Evolutionary conservation across 2,329 filamentous ascomycete genomes (phyloP).

Genomic region (Penicillium sp.): DNA sequence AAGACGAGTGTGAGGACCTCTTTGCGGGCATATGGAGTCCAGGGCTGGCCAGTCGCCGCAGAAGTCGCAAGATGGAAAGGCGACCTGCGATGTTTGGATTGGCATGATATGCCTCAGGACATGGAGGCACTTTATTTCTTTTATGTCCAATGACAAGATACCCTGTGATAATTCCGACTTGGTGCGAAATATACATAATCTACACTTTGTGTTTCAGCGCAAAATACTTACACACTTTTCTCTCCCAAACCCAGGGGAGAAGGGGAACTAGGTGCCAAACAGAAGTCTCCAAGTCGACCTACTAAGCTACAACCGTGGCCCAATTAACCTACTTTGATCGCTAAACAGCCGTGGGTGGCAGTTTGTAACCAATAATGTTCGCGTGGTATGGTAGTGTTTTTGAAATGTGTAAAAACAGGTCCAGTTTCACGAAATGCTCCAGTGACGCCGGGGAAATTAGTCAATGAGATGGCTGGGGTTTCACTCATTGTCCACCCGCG

Average conservation of each 20-base stretch:
- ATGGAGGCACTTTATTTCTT: background rate
- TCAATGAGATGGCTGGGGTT: background rate
- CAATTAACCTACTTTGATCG: no score
- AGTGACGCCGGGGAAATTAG: background rate
- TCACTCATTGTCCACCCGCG: conserved; percentile 22
- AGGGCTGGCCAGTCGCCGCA: conserved; percentile 48
- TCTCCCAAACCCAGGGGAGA: no score
- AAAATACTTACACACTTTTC: no score
- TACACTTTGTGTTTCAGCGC: background rate
- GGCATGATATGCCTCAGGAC: conserved; percentile 4
- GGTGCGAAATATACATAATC: background rate
- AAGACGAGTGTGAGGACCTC: conserved; percentile 65
- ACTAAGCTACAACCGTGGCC: no score
- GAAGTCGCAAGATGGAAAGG: conserved; percentile 40
- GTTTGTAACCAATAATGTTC: background rate
- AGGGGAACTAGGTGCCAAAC: no score
- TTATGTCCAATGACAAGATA: background rate
- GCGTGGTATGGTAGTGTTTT: background rate
- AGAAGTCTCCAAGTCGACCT: no score
- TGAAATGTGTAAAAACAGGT: background rate
- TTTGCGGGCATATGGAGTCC: conserved; percentile 63
- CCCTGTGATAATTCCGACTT: background rate
- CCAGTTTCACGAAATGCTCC: background rate
- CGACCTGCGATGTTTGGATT: conserved; percentile 26
- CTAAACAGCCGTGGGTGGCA: no score